Base-by-base conservation (phyloP, 164 flowering plant genomes). In the Cinnamomum micranthum region DNA sequence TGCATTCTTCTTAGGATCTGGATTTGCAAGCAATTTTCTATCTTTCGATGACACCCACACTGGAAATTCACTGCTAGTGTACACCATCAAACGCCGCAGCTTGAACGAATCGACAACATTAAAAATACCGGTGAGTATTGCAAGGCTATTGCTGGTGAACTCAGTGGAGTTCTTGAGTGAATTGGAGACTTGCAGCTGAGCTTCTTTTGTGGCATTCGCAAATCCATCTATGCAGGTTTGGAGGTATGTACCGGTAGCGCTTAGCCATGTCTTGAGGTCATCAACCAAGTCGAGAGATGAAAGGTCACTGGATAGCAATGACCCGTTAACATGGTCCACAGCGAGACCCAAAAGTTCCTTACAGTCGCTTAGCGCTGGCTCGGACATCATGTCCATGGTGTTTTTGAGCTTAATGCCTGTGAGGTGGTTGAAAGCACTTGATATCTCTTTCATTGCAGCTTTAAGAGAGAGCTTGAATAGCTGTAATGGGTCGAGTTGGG, bases 221-320 rank as follows among this genome's bases (percentile, higher is more conserved):
- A 88, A 78, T 0, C 87, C 93, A 22, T 92, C 95, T 0, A 91
- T 62, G 83, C 98, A 94, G 0, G 98, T 92, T 65, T 89, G 77
- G 11, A 85, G 90, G 75, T 80, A 82, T 3, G 97, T 90, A 0
- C 83, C 86, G 0, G 95, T 88, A 0, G 94, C 76, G 63, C 95
- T 92, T 13, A 92, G 75, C 97, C 94, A 90, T 1, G 93, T 89
- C 70, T 68, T 76, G 51, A 89, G 81, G 73, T 91, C 88, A 27
- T 86, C 90, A 3, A 81, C 68, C 35, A 31, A 31, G 35, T 31
- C 6, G 35, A 31, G 6, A 5, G 68, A 51, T 25, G 78, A 17
- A 6, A 80, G 63, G 2, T 66, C 23, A 1, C 47, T 75, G 3
- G 78, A 50, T 2, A 83, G 60, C 27, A 85, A 6, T 1, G 92